phyloP scores from a whole-genome alignment of 768 basidiomycete species.

The Termitomyces sp. region DNA sequence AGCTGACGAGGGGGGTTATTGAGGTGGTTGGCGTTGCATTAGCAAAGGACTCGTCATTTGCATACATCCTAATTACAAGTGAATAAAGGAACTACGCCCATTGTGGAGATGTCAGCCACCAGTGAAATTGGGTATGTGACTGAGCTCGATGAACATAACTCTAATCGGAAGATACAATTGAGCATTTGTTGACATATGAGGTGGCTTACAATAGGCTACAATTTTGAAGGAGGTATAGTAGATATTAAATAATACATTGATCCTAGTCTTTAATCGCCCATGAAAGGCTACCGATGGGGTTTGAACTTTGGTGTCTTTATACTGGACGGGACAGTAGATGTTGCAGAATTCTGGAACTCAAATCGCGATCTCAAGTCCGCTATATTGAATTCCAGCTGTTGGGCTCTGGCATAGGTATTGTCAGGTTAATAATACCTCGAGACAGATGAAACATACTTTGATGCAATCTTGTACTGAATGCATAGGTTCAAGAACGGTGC shows the following conservation, averaged over 20 bases:
- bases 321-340: conserved; percentile 6
- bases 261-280: not conserved
- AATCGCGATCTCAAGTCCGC: conserved; percentile 24
- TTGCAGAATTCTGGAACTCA: conserved; percentile 20
- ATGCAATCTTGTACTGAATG: conserved; percentile 21
- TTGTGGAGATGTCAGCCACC: not conserved
- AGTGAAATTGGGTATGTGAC: not conserved
- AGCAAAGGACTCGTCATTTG: too few species aligned
- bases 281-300: conserved; percentile 12
- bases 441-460: conserved; percentile 6
- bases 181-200: not conserved
- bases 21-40: not conserved
- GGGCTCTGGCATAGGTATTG: not conserved
- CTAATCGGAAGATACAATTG: not conserved
- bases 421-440: not conserved
- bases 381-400: conserved; percentile 15
- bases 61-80: too few species aligned
- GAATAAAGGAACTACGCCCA: not conserved
- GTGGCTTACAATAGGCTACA: not conserved
- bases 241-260: not conserved
- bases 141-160: not conserved
- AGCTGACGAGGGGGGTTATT: conserved; percentile 51
- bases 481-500: conserved; percentile 32
- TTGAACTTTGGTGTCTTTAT: conserved; percentile 24
- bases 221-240: not conserved